Evolutionary conservation across 441 rosid genomes (phyloP), one percentile per base, ranked within the genome.

Genomic region (Breynia disticha): DNA sequence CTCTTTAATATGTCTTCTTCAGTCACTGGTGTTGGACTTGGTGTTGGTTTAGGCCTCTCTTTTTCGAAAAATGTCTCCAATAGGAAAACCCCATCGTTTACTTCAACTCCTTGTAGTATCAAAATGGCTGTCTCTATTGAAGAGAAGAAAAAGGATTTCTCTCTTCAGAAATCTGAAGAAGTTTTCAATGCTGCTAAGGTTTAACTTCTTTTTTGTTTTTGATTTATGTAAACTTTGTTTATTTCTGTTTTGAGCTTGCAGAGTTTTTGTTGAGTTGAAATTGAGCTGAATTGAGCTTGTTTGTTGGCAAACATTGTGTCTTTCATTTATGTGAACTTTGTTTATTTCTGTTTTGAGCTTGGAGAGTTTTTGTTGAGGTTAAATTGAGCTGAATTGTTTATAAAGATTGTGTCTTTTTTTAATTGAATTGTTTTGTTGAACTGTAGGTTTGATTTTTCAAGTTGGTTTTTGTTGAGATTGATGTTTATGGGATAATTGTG

Each of bases 141-240:
- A 59, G 79, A 74, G 69, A 80, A 81, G 71, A 78, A 82, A 76
- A 78, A 78, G 80, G 76, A 56, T 42, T 89, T 72, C 72, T 67
- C 87, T 39, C 86, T 88, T 59, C 67, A 81, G 52, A 93, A 88
- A 66, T 88, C 97, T 13, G 86, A 84, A 48, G 90, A 86, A 78
- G 95, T 94, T 66, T 89, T 86, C 76, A 76, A 55, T 57, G 76
- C 61, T 32, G 98, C 95, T 52, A 84, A 93, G 91, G 97, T 88
- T 24, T 9, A 19, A 20, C 8, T 28, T 11, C 19, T 8, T 41
- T 50, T 21, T 38, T 8, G 18, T 22, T 39, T 32, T 46, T 46
- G 48, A 2, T 46, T 6, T 12, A 7, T n/a, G 50, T 14, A 14
- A 8, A 9, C 24, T 48, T 6, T n/a, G 3, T 13, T 16, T 16